phyloP scores from a whole-genome alignment of 352 stramenopile genomes.

The Pythium phragmitis region DNA sequence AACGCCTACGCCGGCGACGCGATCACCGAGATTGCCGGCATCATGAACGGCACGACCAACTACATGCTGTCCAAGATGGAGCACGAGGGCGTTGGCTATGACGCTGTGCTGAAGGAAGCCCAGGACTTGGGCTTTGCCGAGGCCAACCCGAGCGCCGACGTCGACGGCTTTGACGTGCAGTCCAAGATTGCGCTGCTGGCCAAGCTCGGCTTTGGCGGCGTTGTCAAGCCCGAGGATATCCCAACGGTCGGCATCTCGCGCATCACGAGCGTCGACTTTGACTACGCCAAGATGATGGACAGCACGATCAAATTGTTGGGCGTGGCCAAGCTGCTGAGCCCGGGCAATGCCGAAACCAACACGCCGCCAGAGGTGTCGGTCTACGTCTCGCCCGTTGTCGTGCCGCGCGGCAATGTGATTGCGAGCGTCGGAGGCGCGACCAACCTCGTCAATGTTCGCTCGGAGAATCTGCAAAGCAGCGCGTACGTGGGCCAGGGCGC shows the following conservation, averaged over 20 bases:
- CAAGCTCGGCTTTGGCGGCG: constrained; percentile 92
- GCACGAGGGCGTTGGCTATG: constrained; percentile 89
- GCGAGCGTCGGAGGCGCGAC: constrained; percentile 83
- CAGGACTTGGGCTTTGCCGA: constrained; percentile 93
- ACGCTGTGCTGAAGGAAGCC: constrained; percentile 92
- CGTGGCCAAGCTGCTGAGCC: constrained; percentile 76
- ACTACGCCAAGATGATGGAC: constrained; percentile 95
- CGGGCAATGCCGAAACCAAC: constrained; percentile 66
- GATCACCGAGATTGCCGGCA: constrained; percentile 93
- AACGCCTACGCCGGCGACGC: constrained; percentile 90
- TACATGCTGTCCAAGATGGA: constrained; percentile 98
- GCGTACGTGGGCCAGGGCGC: constrained; percentile 93
- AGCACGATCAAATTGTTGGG: constrained; percentile 97
- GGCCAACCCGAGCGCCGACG: constrained; percentile 94
- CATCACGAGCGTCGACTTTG: constrained; percentile 92
- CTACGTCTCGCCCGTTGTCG: constrained; percentile 93
- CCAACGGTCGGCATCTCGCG: constrained; percentile 93
- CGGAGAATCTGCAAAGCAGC: constrained; percentile 88
- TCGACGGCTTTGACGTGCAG: constrained; percentile 95
- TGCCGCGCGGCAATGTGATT: constrained; percentile 89
- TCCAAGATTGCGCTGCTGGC: constrained; percentile 96
- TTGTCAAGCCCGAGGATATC: constrained; percentile 88
- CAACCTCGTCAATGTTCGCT: constrained; percentile 92
- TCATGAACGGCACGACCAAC: constrained; percentile 98
- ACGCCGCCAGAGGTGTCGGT: constrained; percentile 85